Evolutionary conservation across 176 grass and related monocot genomes (phyloP), one percentile per base, ranked within the genome.

Genomic region (Miscanthus lutarioriparius): DNA sequence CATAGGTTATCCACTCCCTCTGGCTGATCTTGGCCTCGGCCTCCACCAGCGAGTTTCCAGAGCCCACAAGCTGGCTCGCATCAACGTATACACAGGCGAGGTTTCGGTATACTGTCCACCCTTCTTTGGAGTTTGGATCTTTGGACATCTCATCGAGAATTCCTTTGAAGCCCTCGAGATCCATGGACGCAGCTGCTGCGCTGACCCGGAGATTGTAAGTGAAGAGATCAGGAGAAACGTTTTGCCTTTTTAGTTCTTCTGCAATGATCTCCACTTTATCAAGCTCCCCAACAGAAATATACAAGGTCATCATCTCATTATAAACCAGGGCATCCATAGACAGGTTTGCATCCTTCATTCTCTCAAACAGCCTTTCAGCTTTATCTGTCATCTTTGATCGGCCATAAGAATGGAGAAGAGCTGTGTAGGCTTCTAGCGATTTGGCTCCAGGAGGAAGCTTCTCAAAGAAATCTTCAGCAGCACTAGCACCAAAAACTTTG

Each of bases 261-360:
- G 90, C 77, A 35, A 93, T 16, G 16, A 14, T 11, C 1, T 77
- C 41, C 32, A 93, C 92, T 64, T 97, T 93, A 78, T 91, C 89
- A 4, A 90, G 75, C 62, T 93, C 74, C 9, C 92, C 95, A 10
- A 93, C 84, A 35, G 95, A 97, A 12, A 93, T 91, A 77, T 95
- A 97, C 56, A 97, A 16, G 16, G 92, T 91, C 95, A 97, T 95
- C 84, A 95, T 91, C 49, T 97, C 95, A 74, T 95, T 97, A 40
- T 89, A 95, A 40, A 88, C 86, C 41, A 97, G 67, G 27, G 68
- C 66, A 72, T 89, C 78, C 11, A 85, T 79, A 22, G 72, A 53
- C 9, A 91, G 48, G 84, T 82, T 69, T 10, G 78, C 82, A 28
- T 76, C 86, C 85, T 93, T 95, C 84, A 97, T 95, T 67, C 83